A percentile compares a stretch with the other conserved stretches of the same genome.
Conservation (phyloP, 2,329 filamentous ascomycete species). For the Hypoxylon sp. region DNA sequence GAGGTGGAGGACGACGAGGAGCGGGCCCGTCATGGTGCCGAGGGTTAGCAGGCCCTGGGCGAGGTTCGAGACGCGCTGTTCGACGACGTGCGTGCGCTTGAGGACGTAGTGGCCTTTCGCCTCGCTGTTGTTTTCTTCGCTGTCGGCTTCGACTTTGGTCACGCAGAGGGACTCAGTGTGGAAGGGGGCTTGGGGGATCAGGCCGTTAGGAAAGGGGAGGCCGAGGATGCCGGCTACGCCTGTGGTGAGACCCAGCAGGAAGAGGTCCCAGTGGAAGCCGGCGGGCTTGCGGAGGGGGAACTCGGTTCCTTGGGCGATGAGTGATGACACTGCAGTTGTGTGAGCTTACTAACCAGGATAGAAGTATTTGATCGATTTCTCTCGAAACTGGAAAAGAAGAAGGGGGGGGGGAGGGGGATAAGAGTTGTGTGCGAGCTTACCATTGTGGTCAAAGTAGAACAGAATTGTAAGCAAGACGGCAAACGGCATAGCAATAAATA, state of each 20-base stretch:
- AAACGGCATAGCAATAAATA: conserved; percentile 91
- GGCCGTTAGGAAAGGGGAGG: conserved; percentile 84
- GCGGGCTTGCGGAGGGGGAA: conserved; percentile 85
- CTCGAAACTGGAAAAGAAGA: not conserved
- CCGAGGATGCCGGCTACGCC: conserved; percentile 82
- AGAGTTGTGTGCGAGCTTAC: conserved; percentile 60
- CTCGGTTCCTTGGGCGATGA: conserved; percentile 87
- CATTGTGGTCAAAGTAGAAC: conserved; percentile 93
- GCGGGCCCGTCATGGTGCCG: conserved; percentile 82
- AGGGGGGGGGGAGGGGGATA: not conserved
- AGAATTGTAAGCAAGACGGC: conserved; percentile 85
- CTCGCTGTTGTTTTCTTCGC: conserved; percentile 65
- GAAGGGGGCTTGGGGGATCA: conserved; percentile 87
- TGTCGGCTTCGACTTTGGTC: conserved; percentile 68
- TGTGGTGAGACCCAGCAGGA: conserved; percentile 84
- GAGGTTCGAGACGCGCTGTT: conserved; percentile 85
- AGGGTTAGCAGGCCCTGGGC: conserved; percentile 83
- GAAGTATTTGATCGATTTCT: not conserved
- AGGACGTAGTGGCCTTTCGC: conserved; percentile 70
- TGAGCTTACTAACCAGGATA: conserved; percentile 15
- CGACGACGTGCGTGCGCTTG: conserved; percentile 75
- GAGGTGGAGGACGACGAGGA: conserved; percentile 80
- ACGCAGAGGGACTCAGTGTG: conserved; percentile 86
- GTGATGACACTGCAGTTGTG: conserved; percentile 74
- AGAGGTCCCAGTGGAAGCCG: conserved; percentile 89